Percentiles rank a stretch among this genome's conserved stretches.
phyloP scores from a whole-genome alignment of 768 basidiomycete genomes.

The Rhodocollybia butyracea region DNA sequence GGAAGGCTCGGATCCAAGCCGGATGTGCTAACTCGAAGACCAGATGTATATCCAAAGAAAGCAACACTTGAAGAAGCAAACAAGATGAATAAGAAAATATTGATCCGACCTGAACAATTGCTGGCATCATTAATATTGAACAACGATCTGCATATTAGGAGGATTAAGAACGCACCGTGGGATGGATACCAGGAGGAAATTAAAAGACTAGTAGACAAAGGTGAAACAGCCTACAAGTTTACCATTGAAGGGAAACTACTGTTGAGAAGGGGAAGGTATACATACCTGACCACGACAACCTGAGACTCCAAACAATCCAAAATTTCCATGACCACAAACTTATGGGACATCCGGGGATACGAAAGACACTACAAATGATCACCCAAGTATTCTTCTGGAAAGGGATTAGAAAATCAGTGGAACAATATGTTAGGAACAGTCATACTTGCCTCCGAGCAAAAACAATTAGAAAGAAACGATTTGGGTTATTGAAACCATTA shows the following conservation, averaged over 20 bases:
- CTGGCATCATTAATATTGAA: background rate
- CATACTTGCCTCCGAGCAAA: background rate
- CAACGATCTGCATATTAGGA: background rate
- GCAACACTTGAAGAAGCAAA: background rate
- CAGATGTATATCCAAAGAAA: constrained; percentile 1
- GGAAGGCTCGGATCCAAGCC: background rate
- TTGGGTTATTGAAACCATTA: background rate
- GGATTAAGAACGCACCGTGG: background rate
- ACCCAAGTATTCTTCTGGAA: background rate
- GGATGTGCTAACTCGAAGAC: background rate
- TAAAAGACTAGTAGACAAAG: background rate
- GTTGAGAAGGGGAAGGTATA: background rate
- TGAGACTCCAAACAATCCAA: background rate
- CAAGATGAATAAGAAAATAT: background rate
- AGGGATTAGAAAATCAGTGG: background rate
- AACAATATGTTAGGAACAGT: background rate
- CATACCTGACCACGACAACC: background rate
- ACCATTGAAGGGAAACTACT: background rate
- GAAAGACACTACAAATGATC: background rate
- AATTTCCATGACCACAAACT: background rate
- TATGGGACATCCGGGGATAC: background rate
- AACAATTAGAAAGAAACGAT: background rate
- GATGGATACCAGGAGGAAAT: background rate
- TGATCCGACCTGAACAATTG: background rate
- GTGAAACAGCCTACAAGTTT: background rate